A percentile compares a stretch with the other conserved stretches of the same genome.
Conservation (phyloP, 495 filamentous ascomycete genomes). For the Aspergillus sclerotiicarbonarius region DNA sequence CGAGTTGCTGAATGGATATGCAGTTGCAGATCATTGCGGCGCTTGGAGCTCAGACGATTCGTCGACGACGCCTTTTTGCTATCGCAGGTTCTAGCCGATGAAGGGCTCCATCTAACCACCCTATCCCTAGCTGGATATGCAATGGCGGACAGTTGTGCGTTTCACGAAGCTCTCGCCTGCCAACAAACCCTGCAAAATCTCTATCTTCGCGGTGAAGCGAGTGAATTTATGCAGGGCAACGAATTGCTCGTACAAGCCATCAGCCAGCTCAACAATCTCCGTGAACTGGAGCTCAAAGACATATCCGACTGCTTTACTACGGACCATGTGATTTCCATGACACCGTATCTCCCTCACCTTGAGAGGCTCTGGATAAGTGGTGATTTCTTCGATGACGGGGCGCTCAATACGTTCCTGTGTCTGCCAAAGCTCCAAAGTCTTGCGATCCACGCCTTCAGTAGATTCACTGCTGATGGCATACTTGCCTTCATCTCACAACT, state of each 20-base stretch:
- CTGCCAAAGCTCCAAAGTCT: conserved; percentile 44
- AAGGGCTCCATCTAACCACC: conserved; percentile 45
- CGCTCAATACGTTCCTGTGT: conserved; percentile 43
- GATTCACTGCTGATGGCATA: conserved; percentile 46
- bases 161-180: conserved; percentile 51
- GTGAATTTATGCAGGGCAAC: conserved; percentile 46
- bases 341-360: conserved; percentile 47
- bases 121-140: conserved; percentile 50
- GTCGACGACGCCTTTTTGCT: conserved; percentile 50
- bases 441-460: conserved; percentile 44
- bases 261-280: conserved; percentile 43
- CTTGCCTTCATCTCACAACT: conserved; percentile 46
- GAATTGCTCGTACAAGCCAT: conserved; percentile 50
- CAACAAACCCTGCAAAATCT: conserved; percentile 49
- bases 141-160: conserved; percentile 40
- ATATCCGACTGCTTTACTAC: conserved; percentile 55
- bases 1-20: conserved; percentile 46
- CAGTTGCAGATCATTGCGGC: conserved; percentile 52
- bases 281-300: conserved; percentile 49
- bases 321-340: conserved; percentile 49
- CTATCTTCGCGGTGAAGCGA: conserved; percentile 48
- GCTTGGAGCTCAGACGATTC: conserved; percentile 51
- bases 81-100: conserved; percentile 50
- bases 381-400: conserved; percentile 51
- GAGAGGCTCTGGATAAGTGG: conserved; percentile 56